A percentile compares a stretch with the other conserved stretches of the same genome.
Conservation (phyloP, 2,329 filamentous ascomycete species). For the Alternaria arborescens region DNA sequence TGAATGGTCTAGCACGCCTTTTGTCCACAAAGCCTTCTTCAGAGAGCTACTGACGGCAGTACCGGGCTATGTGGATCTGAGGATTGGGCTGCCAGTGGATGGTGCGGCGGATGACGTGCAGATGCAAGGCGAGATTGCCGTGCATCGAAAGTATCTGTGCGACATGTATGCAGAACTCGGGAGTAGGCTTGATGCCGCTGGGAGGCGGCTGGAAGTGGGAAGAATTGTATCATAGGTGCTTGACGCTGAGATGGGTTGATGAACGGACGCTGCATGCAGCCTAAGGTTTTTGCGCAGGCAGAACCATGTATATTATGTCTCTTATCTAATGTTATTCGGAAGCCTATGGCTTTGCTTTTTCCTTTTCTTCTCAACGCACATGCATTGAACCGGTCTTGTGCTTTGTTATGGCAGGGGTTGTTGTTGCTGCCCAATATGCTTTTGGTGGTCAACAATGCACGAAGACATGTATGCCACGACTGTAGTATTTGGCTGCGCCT, state of each 20-base stretch:
- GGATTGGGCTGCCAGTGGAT: slow-evolving; percentile 26
- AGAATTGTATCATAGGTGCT: slow-evolving; percentile 3
- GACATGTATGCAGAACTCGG: slow-evolving; percentile 37
- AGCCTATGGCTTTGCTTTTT: not conserved
- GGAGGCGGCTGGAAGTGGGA: not conserved
- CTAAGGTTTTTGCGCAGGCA: not conserved
- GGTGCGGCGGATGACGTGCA: slow-evolving; percentile 18
- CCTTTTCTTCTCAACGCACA: not conserved
- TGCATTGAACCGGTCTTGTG: not conserved
- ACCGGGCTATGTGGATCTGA: slow-evolving; percentile 28
- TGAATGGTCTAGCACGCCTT: slow-evolving; percentile 34
- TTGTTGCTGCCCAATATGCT: not conserved
- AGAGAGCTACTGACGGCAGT: slow-evolving; percentile 33
- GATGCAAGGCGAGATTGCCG: slow-evolving; percentile 21
- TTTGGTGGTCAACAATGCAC: not conserved
- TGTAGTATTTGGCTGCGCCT: not conserved
- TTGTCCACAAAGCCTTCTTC: slow-evolving; percentile 43
- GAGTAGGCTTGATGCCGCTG: not conserved
- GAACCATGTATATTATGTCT: not conserved
- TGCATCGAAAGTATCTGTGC: slow-evolving; percentile 23
- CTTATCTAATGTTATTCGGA: not conserved
- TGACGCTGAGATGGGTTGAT: not conserved
- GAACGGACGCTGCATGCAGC: not conserved
- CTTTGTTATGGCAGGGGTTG: not conserved
- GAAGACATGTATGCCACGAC: not conserved